These are phyloP conservation scores for Pyricularia grisea DNA, from an alignment of 2,329 filamentous ascomycete species.

Conservation along the genomic window DNA sequence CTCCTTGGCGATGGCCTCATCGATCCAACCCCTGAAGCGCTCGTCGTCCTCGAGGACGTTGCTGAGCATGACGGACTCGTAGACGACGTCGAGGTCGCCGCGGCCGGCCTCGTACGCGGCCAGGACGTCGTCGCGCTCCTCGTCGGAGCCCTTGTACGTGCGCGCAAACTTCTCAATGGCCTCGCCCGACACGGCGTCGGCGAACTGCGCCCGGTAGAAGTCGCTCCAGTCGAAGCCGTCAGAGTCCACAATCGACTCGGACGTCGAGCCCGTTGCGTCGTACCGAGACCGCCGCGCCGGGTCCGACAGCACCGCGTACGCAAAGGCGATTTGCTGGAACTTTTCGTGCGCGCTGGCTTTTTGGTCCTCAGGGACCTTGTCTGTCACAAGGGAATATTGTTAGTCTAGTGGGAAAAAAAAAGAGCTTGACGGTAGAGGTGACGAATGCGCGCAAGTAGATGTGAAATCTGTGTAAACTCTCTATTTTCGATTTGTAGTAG, in stretches of 20 bases:
- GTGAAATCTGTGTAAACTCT: background rate
- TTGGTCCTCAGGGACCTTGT: conserved; percentile 63
- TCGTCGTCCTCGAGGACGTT: conserved; percentile 77
- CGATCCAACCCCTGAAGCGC: conserved; percentile 71
- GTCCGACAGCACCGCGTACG: conserved; percentile 88
- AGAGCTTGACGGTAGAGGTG: background rate
- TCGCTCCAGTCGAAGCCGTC: conserved; percentile 84
- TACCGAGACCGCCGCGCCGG: conserved; percentile 72
- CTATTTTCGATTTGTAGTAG: background rate
- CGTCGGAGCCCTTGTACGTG: conserved; percentile 76
- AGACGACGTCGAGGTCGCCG: conserved; percentile 70
- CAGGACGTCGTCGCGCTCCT: conserved; percentile 73
- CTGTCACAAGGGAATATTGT: conserved; percentile 26
- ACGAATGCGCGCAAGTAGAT: background rate
- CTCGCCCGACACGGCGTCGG: conserved; percentile 63
- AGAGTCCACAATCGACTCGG: conserved; percentile 67
- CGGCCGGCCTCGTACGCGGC: conserved; percentile 62
- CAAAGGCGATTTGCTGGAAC: conserved; percentile 89
- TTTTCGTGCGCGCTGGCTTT: conserved; percentile 66
- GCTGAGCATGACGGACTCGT: conserved; percentile 79
- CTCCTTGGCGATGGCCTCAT: conserved; percentile 63
- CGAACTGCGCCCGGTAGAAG: conserved; percentile 81
- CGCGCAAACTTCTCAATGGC: conserved; percentile 67
- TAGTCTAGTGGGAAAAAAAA: background rate
- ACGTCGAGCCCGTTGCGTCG: conserved; percentile 81